Conservation (phyloP, 768 basidiomycete species). For the Pholiota microspora region DNA sequence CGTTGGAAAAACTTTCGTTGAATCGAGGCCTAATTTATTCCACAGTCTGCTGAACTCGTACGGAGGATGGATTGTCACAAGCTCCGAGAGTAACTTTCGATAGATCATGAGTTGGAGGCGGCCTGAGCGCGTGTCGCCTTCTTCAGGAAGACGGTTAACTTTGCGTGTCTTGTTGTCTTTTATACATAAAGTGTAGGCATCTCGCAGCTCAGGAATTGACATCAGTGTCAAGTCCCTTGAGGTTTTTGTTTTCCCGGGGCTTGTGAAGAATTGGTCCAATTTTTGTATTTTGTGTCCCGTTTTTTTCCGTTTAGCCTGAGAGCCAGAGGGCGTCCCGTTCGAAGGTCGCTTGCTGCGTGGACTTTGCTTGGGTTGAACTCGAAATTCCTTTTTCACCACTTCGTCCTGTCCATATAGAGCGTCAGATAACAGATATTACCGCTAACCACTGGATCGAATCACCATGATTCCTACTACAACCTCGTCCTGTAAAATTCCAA, state of each 20-base stretch:
- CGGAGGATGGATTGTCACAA: constrained; percentile 41
- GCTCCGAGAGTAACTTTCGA: constrained; percentile 55
- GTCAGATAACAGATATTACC: not conserved
- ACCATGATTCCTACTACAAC: constrained; percentile 78
- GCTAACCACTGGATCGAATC: constrained; percentile 14
- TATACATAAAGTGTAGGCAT: constrained; percentile 37
- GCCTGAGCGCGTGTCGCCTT: constrained; percentile 56
- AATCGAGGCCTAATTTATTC: constrained; percentile 41
- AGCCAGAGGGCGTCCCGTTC: not conserved
- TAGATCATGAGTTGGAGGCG: constrained; percentile 80
- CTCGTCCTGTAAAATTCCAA: constrained; percentile 65
- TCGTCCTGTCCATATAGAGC: constrained; percentile 46
- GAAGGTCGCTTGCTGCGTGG: constrained; percentile 11
- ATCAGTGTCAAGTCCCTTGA: not conserved
- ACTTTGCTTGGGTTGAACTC: not conserved
- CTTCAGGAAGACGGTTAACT: constrained; percentile 45
- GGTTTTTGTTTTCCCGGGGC: constrained; percentile 9
- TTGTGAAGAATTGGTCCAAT: constrained; percentile 15
- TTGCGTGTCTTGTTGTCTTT: constrained; percentile 74
- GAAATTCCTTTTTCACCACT: constrained; percentile 24
- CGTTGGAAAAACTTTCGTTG: constrained; percentile 44
- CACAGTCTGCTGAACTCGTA: constrained; percentile 59
- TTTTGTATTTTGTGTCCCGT: constrained; percentile 5
- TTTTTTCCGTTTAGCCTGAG: constrained; percentile 9
- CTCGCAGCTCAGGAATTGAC: not conserved